Conservation (phyloP, 441 rosid species). For the Lagerstroemia fauriei region DNA sequence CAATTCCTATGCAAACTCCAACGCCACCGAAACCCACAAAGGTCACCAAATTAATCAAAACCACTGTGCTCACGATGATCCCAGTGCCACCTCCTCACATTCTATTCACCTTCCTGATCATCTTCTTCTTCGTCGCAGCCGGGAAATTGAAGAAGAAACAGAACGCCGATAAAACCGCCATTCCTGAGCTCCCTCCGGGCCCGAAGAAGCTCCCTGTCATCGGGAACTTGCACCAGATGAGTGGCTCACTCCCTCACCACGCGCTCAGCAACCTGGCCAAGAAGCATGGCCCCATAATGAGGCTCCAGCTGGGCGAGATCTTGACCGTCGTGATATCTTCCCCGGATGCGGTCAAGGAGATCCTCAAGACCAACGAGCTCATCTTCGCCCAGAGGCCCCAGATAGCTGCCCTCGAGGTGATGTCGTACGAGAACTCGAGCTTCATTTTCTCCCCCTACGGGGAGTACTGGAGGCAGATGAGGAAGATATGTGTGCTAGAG, state of each 20-base stretch:
- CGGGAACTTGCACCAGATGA: slow-evolving; percentile 23
- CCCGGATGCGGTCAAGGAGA: slow-evolving; percentile 15
- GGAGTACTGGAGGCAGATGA: neutral
- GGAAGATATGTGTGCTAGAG: slow-evolving; percentile 15
- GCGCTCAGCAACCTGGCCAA: slow-evolving; percentile 15
- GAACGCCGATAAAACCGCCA: too few relatives aligned
- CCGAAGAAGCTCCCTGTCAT: slow-evolving; percentile 19
- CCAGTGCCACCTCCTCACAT: neutral
- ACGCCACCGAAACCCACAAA: too few relatives aligned
- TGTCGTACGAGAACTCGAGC: slow-evolving; percentile 16
- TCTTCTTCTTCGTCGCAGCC: neutral
- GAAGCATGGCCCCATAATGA: slow-evolving; percentile 17
- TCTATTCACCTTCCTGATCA: neutral
- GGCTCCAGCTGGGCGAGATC: neutral
- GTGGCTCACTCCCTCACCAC: slow-evolving; percentile 20
- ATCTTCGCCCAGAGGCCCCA: slow-evolving; percentile 1
- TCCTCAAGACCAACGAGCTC: slow-evolving; percentile 17
- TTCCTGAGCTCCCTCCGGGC: slow-evolving; percentile 15
- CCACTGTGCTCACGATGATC: neutral
- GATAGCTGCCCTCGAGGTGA: neutral
- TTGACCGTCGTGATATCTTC: slow-evolving; percentile 3
- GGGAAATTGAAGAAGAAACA: neutral
- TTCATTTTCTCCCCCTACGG: slow-evolving; percentile 16
- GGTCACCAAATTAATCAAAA: neutral
- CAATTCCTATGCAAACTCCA: neutral